Conservation (phyloP, 2,329 filamentous ascomycete genomes). For the Fusarium phyllophilum region DNA sequence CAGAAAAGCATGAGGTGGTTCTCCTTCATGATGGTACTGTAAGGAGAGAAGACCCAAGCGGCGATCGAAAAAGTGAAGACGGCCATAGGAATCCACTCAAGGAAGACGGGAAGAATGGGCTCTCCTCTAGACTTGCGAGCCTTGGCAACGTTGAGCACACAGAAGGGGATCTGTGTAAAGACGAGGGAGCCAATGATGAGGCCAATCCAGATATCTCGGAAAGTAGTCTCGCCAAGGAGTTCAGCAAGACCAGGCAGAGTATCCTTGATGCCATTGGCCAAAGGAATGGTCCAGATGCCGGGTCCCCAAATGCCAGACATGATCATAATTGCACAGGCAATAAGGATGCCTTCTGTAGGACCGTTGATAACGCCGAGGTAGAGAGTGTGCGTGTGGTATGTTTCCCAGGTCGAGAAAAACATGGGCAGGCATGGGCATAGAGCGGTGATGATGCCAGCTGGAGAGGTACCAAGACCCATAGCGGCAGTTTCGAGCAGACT, state of each 20-base stretch:
- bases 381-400: conserved; percentile 96
- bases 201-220: conserved; percentile 89
- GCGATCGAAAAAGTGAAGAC: conserved; percentile 80
- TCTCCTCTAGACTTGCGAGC: conserved; percentile 78
- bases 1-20: conserved; percentile 95
- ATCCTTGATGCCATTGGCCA: conserved; percentile 74
- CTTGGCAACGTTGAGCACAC: conserved; percentile 84
- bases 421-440: conserved; percentile 92
- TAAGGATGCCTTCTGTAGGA: conserved; percentile 92
- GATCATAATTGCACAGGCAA: conserved; percentile 88
- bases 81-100: conserved; percentile 93
- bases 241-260: conserved; percentile 61
- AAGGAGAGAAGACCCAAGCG: conserved; percentile 89
- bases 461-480: conserved; percentile 88
- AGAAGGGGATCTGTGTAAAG: conserved; percentile 84
- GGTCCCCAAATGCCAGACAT: conserved; percentile 89
- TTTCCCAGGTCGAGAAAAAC: conserved; percentile 99
- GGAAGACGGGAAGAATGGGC: conserved; percentile 82
- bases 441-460: conserved; percentile 89
- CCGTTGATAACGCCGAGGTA: conserved; percentile 98
- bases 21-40: conserved; percentile 81
- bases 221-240: conserved; percentile 75
- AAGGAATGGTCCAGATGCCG: conserved; percentile 82
- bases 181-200: conserved; percentile 74
- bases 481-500: conserved; percentile 91